These are phyloP conservation scores for Candida stauntonica DNA, from an alignment of 805 yeast species.

Conservation along the genomic window DNA sequence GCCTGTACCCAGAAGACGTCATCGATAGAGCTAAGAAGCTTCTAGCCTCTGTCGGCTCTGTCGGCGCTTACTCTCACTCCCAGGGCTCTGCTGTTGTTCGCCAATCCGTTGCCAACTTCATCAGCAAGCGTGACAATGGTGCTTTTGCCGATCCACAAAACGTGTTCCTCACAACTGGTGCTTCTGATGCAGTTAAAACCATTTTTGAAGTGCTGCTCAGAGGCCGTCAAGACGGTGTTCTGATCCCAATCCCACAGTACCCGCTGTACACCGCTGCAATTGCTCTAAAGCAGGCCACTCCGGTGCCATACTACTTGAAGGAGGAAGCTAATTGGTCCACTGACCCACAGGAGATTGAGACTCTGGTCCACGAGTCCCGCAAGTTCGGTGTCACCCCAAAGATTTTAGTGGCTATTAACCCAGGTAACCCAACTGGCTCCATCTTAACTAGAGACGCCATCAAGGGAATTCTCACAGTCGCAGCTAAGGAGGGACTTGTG, in stretches of 20 bases:
- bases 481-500: constrained; percentile 80
- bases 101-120: constrained; percentile 75
- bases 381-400: constrained; percentile 58
- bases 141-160: constrained; percentile 60
- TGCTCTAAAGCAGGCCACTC: constrained; percentile 75
- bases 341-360: constrained; percentile 58
- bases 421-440: constrained; percentile 98
- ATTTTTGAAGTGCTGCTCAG: constrained; percentile 65
- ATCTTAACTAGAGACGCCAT: constrained; percentile 64
- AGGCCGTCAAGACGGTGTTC: constrained; percentile 59
- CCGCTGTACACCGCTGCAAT: constrained; percentile 96
- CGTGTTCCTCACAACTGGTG: constrained; percentile 88
- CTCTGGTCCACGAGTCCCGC: constrained; percentile 44
- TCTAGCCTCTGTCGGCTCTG: constrained; percentile 64
- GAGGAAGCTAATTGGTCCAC: constrained; percentile 85
- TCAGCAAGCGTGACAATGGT: constrained; percentile 75
- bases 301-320: constrained; percentile 81
- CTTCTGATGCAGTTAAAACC: constrained; percentile 88
- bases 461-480: constrained; percentile 65
- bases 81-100: constrained; percentile 80
- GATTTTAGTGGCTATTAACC: constrained; percentile 89
- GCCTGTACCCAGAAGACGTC: constrained; percentile 59
- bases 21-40: constrained; percentile 62
- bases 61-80: constrained; percentile 94
- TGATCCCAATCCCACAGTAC: constrained; percentile 97